phyloP scores from a whole-genome alignment of 306 rosid genomes.

The Glycine tomentella region DNA sequence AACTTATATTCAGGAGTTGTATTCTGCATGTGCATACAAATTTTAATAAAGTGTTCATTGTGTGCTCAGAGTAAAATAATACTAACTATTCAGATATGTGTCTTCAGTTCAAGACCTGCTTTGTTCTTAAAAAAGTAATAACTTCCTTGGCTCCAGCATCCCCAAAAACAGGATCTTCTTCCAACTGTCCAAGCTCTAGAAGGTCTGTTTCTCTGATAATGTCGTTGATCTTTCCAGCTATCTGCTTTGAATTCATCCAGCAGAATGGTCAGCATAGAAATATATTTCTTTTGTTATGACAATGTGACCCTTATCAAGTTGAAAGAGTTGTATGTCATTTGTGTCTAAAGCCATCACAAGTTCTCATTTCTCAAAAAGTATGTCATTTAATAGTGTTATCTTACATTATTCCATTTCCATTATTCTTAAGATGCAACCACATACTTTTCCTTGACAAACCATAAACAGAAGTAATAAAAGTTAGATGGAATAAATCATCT shows the following conservation, averaged over 20 bases:
- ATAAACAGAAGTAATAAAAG: not conserved
- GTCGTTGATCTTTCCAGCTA: constrained; percentile 89
- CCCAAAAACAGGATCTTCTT: constrained; percentile 98
- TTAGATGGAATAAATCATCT: constrained; percentile 62
- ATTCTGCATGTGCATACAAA: constrained; percentile 57
- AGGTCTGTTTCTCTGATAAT: constrained; percentile 75
- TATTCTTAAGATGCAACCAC: constrained; percentile 34
- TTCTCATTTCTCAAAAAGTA: constrained; percentile 4
- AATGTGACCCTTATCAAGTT: constrained; percentile 22
- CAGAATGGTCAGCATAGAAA: constrained; percentile 42
- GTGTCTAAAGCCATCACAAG: constrained; percentile 15
- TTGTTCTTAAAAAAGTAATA: constrained; percentile 75
- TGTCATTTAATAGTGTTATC: constrained; percentile 25
- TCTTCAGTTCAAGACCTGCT: constrained; percentile 67
- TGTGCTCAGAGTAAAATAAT: constrained; percentile 31
- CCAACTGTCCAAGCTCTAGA: constrained; percentile 89
- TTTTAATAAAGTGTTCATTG: not conserved
- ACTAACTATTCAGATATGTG: constrained; percentile 17
- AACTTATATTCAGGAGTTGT: constrained; percentile 76
- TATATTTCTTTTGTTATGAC: not conserved
- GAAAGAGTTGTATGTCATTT: constrained; percentile 4
- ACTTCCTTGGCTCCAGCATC: constrained; percentile 97
- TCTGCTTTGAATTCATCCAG: constrained; percentile 55
- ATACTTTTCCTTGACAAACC: not conserved
- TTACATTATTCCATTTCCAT: constrained; percentile 17